Conservation (phyloP, 108 stramenopile genomes). For the Aurantiochytrium sp. region DNA sequence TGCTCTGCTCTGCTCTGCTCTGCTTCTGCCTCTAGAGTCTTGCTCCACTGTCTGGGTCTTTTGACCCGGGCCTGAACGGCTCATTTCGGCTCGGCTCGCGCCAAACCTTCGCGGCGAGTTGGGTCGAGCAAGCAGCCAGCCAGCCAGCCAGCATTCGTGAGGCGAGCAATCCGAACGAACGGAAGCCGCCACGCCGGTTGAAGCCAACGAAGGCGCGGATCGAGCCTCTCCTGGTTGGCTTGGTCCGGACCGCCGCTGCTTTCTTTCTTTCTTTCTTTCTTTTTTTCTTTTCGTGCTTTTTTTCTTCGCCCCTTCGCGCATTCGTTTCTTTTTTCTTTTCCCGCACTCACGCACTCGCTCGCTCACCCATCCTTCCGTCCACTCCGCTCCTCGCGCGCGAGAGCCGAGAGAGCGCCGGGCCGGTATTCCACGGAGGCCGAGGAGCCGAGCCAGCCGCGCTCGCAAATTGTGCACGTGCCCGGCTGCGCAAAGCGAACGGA, state of each 20-base stretch:
- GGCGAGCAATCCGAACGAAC: not conserved
- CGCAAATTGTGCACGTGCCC: too few species aligned
- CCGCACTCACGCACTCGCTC: not conserved
- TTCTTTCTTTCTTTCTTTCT: not conserved
- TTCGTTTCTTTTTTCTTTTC: not conserved
- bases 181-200: not conserved
- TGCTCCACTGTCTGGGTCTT: not conserved
- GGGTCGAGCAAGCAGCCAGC: too few species aligned
- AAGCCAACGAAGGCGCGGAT: not conserved
- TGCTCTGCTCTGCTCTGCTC: not conserved
- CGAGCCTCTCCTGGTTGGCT: not conserved
- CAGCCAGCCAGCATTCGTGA: not conserved
- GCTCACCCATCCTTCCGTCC: not conserved
- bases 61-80: not conserved
- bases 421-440: not conserved
- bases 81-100: too few species aligned
- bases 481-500: too few species aligned
- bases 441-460: not conserved
- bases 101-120: too few species aligned
- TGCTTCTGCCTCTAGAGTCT: not conserved
- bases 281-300: not conserved
- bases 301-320: not conserved
- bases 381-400: not conserved
- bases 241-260: not conserved
- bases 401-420: too few species aligned